Percentiles rank a stretch among this genome's conserved stretches.
phyloP scores from a whole-genome alignment of 495 filamentous ascomycete species.

The Tuber aestivum region DNA sequence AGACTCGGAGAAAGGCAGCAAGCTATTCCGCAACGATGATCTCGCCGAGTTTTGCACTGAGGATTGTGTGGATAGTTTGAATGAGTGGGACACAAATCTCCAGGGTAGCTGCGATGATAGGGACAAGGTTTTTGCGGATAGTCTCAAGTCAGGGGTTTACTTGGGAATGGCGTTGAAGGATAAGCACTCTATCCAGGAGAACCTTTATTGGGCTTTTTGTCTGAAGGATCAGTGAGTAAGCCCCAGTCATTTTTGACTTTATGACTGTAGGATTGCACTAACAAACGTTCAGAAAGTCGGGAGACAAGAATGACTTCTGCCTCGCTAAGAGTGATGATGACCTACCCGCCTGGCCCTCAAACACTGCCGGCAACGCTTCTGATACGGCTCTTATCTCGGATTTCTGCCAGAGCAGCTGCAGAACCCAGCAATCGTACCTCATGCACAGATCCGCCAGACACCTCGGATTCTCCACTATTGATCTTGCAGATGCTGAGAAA shows the following conservation, averaged over 20 bases:
- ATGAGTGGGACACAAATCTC: constrained; percentile 21
- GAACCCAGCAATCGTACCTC: constrained; percentile 26
- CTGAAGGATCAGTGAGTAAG: constrained; percentile 23
- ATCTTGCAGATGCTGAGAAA: constrained; percentile 54
- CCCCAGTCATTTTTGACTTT: background rate
- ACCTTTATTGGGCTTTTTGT: constrained; percentile 31
- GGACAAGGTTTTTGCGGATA: constrained; percentile 9
- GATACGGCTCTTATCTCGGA: background rate
- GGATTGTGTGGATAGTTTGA: constrained; percentile 21
- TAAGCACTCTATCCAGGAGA: constrained; percentile 25
- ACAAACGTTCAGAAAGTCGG: background rate
- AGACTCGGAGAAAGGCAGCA: constrained; percentile 12
- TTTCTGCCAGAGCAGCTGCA: constrained; percentile 26
- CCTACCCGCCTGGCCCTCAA: constrained; percentile 19
- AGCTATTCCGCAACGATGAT: constrained; percentile 10
- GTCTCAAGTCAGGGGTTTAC: constrained; percentile 6
- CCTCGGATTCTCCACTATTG: constrained; percentile 48
- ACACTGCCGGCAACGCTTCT: background rate
- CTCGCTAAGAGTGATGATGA: background rate
- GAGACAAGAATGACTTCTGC: constrained; percentile 15
- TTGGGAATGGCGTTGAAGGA: constrained; percentile 14
- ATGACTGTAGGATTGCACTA: background rate
- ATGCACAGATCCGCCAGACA: constrained; percentile 11
- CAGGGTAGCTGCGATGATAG: constrained; percentile 15
- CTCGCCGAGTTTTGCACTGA: constrained; percentile 20